Percentiles rank a stretch among this genome's conserved stretches.
These are phyloP conservation scores for Naganishia friedmannii DNA, from an alignment of 768 basidiomycete genomes.

Conservation along the genomic window DNA sequence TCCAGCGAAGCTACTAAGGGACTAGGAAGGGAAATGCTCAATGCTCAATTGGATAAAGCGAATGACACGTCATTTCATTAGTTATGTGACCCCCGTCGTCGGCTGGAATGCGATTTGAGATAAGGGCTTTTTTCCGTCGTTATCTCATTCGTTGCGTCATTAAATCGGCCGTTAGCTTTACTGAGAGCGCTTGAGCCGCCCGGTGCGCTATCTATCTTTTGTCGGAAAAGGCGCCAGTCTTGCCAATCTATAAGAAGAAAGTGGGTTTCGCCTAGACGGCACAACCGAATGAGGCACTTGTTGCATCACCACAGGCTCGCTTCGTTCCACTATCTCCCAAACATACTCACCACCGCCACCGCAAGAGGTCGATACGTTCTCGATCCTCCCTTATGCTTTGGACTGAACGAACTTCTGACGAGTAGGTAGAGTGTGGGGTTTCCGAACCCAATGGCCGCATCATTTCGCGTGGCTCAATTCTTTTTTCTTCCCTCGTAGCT, in stretches of 20 bases:
- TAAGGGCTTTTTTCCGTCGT: constrained; percentile 4
- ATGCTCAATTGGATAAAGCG: no score
- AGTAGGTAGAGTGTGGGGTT: constrained; percentile 42
- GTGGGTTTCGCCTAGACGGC: neutral
- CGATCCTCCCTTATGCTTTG: constrained; percentile 42
- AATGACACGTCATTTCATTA: neutral
- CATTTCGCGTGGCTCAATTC: neutral
- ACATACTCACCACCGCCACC: neutral
- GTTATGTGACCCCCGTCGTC: no score
- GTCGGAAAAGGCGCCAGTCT: neutral
- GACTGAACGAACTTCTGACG: constrained; percentile 50
- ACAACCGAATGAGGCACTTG: neutral
- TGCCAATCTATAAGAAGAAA: no score
- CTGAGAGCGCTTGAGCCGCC: neutral
- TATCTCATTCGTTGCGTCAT: constrained; percentile 4
- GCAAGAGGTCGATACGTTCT: constrained; percentile 15
- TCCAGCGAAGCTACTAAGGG: no score
- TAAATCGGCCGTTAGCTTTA: neutral
- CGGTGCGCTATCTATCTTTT: constrained; percentile 18
- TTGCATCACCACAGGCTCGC: neutral
- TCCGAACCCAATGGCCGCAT: neutral
- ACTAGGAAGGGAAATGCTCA: no score
- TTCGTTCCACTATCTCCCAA: neutral
- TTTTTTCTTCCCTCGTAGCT: constrained; percentile 30
- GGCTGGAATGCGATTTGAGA: neutral